Conservation (phyloP, 2,329 filamentous ascomycete species). For the Aspergillus sp. region DNA sequence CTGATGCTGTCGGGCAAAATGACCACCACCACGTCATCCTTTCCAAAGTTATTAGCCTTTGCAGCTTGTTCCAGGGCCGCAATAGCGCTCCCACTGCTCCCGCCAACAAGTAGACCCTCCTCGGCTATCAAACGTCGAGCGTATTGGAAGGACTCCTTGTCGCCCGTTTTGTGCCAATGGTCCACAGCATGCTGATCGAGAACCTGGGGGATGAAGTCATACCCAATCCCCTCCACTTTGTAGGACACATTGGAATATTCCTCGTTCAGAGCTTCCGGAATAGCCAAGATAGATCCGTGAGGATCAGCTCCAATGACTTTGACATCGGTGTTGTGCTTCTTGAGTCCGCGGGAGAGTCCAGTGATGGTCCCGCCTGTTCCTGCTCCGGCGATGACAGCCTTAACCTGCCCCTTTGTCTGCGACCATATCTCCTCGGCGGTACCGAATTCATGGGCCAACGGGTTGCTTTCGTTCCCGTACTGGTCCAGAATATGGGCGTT, state of each 20-base stretch:
- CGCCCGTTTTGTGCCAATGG: slow-evolving; percentile 97
- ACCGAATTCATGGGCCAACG: slow-evolving; percentile 82
- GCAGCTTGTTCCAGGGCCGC: slow-evolving; percentile 68
- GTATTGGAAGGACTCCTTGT: slow-evolving; percentile 80
- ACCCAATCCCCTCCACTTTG: slow-evolving; percentile 97
- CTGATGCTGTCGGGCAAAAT: slow-evolving; percentile 91
- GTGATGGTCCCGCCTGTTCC: slow-evolving; percentile 95
- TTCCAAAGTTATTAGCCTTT: slow-evolving; percentile 65
- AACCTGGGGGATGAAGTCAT: slow-evolving; percentile 95
- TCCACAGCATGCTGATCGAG: slow-evolving; percentile 71
- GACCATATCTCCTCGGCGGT: slow-evolving; percentile 95
- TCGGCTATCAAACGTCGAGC: slow-evolving; percentile 86
- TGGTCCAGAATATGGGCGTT: slow-evolving; percentile 97
- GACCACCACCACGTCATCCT: slow-evolving; percentile 82
- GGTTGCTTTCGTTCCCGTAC: slow-evolving; percentile 87
- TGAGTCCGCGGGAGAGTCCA: slow-evolving; percentile 72
- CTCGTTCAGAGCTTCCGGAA: slow-evolving; percentile 71
- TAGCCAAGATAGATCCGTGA: slow-evolving; percentile 77
- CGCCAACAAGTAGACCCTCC: slow-evolving; percentile 86
- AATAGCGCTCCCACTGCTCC: slow-evolving; percentile 87
- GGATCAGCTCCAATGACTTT: slow-evolving; percentile 91
- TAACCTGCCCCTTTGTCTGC: slow-evolving; percentile 76
- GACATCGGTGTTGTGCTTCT: slow-evolving; percentile 75
- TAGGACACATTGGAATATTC: slow-evolving; percentile 74
- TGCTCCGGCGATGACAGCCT: slow-evolving; percentile 77